Percentiles rank a stretch among this genome's conserved stretches.
phyloP scores from a whole-genome alignment of 352 stramenopile genomes.

The Blastocystis sp. region DNA sequence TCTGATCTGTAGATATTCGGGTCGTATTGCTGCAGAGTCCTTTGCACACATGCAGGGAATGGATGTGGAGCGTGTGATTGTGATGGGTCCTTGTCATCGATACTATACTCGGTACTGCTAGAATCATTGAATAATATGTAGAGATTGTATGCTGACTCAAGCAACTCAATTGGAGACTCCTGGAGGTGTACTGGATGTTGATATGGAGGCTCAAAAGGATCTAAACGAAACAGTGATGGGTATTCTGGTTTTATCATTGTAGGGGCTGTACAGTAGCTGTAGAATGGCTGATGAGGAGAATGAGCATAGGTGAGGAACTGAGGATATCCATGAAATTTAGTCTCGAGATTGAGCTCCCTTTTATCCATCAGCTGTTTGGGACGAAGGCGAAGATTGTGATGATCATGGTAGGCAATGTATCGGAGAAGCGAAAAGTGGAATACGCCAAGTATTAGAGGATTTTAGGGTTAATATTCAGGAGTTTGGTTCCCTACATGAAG shows the following conservation, averaged over 20 bases:
- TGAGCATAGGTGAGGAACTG: constrained; percentile 4
- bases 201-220: constrained; percentile 10
- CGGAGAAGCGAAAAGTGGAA: background rate
- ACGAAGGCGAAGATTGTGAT: constrained; percentile 7
- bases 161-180: constrained; percentile 36
- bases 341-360: constrained; percentile 32
- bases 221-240: background rate
- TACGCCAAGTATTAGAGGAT: background rate
- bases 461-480: background rate
- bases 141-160: constrained; percentile 31
- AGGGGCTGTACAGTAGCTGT: background rate
- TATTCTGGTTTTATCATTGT: background rate
- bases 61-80: constrained; percentile 45
- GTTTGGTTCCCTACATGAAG: constrained; percentile 80
- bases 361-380: constrained; percentile 23
- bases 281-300: constrained; percentile 24
- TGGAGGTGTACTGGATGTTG: constrained; percentile 14
- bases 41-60: constrained; percentile 25
- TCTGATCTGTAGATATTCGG: constrained; percentile 15
- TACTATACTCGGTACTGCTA: constrained; percentile 26
- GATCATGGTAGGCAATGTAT: constrained; percentile 22
- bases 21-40: constrained; percentile 22
- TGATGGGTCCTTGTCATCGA: constrained; percentile 48
- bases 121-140: background rate
- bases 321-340: background rate